A percentile compares a stretch with the other conserved stretches of the same genome.
Conservation (phyloP, 345 rosid genomes). For the Lenwebbia sp. region DNA sequence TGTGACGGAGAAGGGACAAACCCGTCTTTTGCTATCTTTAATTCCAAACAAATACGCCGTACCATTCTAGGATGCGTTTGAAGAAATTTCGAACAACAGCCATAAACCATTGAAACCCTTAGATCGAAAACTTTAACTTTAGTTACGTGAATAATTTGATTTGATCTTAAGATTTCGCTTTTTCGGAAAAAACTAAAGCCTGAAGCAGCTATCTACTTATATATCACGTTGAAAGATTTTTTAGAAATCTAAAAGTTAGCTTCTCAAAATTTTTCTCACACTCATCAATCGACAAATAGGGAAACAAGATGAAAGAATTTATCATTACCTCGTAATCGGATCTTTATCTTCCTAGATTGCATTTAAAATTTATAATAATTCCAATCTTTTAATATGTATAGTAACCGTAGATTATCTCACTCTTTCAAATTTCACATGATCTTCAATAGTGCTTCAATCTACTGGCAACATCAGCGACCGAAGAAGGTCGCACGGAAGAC, state of each 20-base stretch:
- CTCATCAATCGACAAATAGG: background rate
- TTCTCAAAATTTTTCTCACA: background rate
- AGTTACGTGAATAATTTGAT: no score
- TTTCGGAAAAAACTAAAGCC: background rate
- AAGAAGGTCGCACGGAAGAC: background rate
- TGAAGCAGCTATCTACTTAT: background rate
- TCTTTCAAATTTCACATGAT: background rate
- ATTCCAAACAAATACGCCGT: background rate
- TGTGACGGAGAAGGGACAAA: accelerated
- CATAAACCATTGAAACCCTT: background rate
- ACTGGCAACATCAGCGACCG: background rate
- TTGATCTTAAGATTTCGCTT: accelerated
- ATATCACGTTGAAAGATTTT: background rate
- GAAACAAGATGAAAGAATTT: background rate
- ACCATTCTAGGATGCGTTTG: accelerated
- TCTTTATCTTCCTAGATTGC: background rate
- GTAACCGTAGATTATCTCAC: background rate
- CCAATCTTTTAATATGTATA: background rate
- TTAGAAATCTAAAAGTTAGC: background rate
- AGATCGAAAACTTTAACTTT: background rate
- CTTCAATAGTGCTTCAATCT: no score
- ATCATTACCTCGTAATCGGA: background rate
- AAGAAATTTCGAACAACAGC: accelerated
- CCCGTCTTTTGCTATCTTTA: background rate
- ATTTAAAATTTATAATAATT: background rate